Evolutionary conservation across 225 moss, liverwort and hornwort species (phyloP), one percentile per base, ranked within the genome.

Genomic region (Antitrichia curtipendula): DNA sequence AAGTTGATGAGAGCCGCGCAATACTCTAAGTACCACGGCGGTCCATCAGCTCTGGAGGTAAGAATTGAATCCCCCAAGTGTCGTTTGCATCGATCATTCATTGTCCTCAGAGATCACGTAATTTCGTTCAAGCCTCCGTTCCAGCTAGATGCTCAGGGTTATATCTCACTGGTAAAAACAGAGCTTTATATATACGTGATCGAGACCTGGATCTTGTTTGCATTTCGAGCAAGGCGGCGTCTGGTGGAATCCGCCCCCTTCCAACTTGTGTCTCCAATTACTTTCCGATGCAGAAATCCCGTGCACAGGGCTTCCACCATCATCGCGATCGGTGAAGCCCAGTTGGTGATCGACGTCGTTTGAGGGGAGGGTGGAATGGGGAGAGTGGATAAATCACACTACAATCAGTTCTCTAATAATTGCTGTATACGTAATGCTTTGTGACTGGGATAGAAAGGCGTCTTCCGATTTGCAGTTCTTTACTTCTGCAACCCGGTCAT

Each of bases 11-110:
- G 74, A 25, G 90, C 90, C 47, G 87, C 85, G 11, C 92, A 89
- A 32, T 93, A 92, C 81, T 91, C 92, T 41, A 91, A 86, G 57
- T 93, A 93, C 71, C 91, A 92, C 25, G 93, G 91, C 41, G 93
- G 93, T 75, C 82, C 92, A 47, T 75, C 91, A 58, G 93, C 93
- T 5, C 92, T 93, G 52, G 88, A 93, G 92, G 93, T 89, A 72
- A 21, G 73, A 85, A 8, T 24, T 50, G 32, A 20, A 10, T 38
- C 7, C 75, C 24, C 41, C 56, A 31, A 68, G 20, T 68, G 31
- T 60, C 78, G 24, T 12, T 38, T 2, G 23, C 22, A 66, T 40
- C 54, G n/a, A 32, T 47, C 66, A 53, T 78, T 27, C 31, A 45
- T 47, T 47, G 65, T n/a, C 8, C 53, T 38, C 40, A 34, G 25